These are phyloP conservation scores for Triticum monococcum DNA, from an alignment of 176 grass and related monocot species.

Conservation along the genomic window DNA sequence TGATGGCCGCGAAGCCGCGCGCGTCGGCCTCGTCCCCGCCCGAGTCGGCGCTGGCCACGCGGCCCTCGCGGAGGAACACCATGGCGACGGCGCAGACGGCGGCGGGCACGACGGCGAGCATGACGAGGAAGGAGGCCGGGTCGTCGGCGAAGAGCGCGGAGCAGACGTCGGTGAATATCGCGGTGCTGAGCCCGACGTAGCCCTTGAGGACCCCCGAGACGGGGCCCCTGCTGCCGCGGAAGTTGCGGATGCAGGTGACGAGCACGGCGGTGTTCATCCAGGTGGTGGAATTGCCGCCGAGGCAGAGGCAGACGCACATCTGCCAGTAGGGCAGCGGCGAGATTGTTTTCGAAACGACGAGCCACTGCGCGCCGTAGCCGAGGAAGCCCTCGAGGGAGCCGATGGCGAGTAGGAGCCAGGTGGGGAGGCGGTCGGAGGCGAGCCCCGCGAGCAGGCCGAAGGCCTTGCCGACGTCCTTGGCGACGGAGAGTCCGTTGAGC, in stretches of 20 bases:
- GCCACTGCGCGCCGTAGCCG: slow-evolving; percentile 92
- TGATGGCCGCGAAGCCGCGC: slow-evolving; percentile 70
- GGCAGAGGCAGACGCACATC: slow-evolving; percentile 96
- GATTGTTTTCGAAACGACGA: slow-evolving; percentile 63
- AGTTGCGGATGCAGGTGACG: slow-evolving; percentile 98
- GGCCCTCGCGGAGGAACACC: slow-evolving; percentile 83
- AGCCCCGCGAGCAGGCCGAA: slow-evolving; percentile 88
- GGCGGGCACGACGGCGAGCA: slow-evolving; percentile 78
- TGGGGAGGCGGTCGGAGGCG: slow-evolving; percentile 85
- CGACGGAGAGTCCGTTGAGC: slow-evolving; percentile 92
- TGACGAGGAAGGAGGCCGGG: slow-evolving; percentile 78
- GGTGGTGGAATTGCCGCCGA: slow-evolving; percentile 92
- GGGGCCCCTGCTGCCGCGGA: slow-evolving; percentile 71
- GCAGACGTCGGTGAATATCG: slow-evolving; percentile 92
- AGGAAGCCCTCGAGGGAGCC: slow-evolving; percentile 82
- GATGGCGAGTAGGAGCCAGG: slow-evolving; percentile 81
- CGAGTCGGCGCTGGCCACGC: background rate
- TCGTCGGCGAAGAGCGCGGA: slow-evolving; percentile 78
- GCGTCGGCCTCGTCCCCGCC: slow-evolving; percentile 29
- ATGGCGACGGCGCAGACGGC: slow-evolving; percentile 69
- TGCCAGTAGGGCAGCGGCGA: slow-evolving; percentile 89
- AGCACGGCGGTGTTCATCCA: slow-evolving; percentile 99
- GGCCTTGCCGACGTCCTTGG: slow-evolving; percentile 98
- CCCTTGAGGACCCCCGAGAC: slow-evolving; percentile 89
- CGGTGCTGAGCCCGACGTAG: slow-evolving; percentile 92